Conservation (phyloP, 1,284 basidiomycete species). For the Irpex lacteus region DNA sequence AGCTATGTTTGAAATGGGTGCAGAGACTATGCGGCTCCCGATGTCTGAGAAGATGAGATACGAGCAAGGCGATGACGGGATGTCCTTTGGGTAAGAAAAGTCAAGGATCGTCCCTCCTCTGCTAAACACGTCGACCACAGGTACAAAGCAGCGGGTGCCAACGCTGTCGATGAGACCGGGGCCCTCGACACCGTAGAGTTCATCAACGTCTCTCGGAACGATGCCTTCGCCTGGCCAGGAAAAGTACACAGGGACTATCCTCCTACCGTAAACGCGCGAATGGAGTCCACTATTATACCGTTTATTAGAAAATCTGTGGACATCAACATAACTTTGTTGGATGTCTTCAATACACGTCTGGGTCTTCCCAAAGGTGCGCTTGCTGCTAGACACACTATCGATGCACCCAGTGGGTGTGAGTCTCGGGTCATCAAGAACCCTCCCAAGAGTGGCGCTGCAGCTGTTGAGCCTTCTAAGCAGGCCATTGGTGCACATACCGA, state of each 20-base stretch:
- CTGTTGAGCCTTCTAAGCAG: slow-evolving; percentile 26
- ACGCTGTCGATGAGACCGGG: slow-evolving; percentile 33
- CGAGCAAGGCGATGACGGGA: slow-evolving; percentile 35
- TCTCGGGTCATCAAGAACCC: slow-evolving; percentile 36
- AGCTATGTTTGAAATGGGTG: slow-evolving; percentile 34
- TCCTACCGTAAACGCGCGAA: slow-evolving; percentile 28
- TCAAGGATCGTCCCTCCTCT: not conserved
- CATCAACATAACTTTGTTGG: slow-evolving; percentile 32
- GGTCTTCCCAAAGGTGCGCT: slow-evolving; percentile 30
- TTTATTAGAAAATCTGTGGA: slow-evolving; percentile 32
- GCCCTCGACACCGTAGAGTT: slow-evolving; percentile 31
- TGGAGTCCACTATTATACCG: slow-evolving; percentile 30
- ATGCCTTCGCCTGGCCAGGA: slow-evolving; percentile 26
- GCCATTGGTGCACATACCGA: slow-evolving; percentile 36
- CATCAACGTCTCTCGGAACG: slow-evolving; percentile 28
- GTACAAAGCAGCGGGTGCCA: slow-evolving; percentile 30
- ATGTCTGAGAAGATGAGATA: slow-evolving; percentile 35
- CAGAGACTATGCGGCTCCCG: slow-evolving; percentile 31
- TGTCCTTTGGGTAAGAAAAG: slow-evolving; percentile 29
- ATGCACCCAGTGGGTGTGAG: slow-evolving; percentile 36
- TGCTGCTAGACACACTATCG: slow-evolving; percentile 25
- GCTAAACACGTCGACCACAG: slow-evolving; percentile 17
- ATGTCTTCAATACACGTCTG: slow-evolving; percentile 30
- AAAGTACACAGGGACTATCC: slow-evolving; percentile 32
- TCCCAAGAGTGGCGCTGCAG: slow-evolving; percentile 18